Evolutionary conservation across 2,329 filamentous ascomycete species (phyloP).

Genomic region (Diaporthe velutina): DNA sequence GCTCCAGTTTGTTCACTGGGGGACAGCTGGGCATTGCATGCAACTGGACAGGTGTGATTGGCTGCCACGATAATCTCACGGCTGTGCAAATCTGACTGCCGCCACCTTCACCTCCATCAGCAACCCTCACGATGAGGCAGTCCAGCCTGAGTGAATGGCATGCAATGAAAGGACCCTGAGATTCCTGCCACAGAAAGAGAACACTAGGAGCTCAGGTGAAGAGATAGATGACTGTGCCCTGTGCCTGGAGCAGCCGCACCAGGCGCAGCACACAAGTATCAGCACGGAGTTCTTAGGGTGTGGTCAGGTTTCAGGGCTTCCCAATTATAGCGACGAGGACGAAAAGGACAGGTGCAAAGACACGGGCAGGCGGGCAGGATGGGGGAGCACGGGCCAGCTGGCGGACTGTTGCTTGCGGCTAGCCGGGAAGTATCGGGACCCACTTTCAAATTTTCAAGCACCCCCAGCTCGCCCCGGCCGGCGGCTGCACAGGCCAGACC

Average conservation of each 20-base stretch:
- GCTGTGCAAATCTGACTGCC: constrained; percentile 23
- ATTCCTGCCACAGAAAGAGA: background rate
- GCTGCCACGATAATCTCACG: constrained; percentile 34
- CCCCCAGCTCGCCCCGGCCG: constrained; percentile 19
- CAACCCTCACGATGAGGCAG: background rate
- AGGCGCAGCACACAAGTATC: background rate
- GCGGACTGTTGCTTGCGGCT: constrained; percentile 20
- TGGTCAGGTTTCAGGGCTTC: constrained; percentile 24
- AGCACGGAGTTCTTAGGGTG: background rate
- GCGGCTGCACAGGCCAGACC: constrained; percentile 12
- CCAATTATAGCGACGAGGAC: constrained; percentile 28
- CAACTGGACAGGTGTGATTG: constrained; percentile 30
- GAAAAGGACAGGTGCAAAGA: constrained; percentile 20
- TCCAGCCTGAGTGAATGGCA: background rate
- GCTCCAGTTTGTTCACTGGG: constrained; percentile 22
- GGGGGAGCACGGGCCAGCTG: constrained; percentile 4
- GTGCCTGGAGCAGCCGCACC: constrained; percentile 11
- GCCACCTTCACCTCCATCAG: background rate
- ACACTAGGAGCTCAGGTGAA: background rate
- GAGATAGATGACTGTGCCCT: background rate
- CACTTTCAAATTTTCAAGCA: constrained; percentile 31
- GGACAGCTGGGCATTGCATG: constrained; percentile 15
- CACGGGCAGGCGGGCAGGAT: background rate
- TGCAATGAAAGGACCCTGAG: background rate
- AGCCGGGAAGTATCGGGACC: constrained; percentile 35